phyloP scores from a whole-genome alignment of 2,329 filamentous ascomycete species.

The Beauveria varroae region DNA sequence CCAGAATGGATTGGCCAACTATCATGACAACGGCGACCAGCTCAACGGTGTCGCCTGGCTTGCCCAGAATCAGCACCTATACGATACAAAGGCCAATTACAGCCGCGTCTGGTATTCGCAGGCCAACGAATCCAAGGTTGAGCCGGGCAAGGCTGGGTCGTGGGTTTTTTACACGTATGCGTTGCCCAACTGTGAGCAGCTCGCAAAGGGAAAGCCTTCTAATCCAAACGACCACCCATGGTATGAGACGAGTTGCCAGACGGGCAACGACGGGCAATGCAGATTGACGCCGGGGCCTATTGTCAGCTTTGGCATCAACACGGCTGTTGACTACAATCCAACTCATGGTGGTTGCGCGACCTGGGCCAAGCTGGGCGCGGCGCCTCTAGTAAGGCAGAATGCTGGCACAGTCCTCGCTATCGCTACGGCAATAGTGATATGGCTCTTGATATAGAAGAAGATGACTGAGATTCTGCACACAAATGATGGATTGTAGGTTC shows the following conservation, averaged over 20 bases:
- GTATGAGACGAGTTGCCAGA: conserved; percentile 12
- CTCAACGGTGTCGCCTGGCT: conserved; percentile 14
- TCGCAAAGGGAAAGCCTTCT: not conserved
- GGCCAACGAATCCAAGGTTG: not conserved
- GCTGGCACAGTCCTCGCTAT: not conserved
- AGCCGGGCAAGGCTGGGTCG: conserved; percentile 10
- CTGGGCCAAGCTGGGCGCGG: conserved; percentile 1
- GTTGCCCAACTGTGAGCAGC: conserved; percentile 11
- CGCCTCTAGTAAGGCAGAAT: not conserved
- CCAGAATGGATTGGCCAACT: conserved; percentile 1
- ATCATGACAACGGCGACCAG: not conserved
- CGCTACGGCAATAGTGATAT: not conserved
- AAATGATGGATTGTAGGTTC: too few species aligned
- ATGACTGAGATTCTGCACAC: too few species aligned
- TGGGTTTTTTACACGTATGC: conserved; percentile 15
- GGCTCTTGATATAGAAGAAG: not conserved
- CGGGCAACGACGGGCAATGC: conserved; percentile 10
- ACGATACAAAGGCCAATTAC: conserved; percentile 15
- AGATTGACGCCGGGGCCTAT: not conserved
- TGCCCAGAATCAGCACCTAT: conserved; percentile 12
- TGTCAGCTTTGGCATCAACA: conserved; percentile 4
- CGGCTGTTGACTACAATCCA: not conserved
- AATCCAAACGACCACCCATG: not conserved
- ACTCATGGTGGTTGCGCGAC: not conserved
- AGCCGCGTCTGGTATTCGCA: conserved; percentile 14